Conservation (phyloP, 2,329 filamentous ascomycete species). For the Fusarium metavorans region DNA sequence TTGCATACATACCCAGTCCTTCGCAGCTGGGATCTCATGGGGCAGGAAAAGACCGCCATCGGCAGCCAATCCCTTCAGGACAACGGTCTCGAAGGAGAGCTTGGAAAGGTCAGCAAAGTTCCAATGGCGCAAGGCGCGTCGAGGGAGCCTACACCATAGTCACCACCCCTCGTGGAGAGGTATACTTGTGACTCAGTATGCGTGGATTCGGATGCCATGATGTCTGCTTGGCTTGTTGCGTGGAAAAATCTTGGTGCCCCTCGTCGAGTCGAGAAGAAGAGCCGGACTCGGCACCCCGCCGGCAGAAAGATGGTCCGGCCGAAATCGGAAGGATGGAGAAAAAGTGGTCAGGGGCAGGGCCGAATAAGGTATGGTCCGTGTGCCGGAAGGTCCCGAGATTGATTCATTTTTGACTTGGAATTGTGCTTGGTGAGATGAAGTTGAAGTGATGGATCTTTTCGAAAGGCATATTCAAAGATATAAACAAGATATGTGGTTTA, state of each 20-base stretch:
- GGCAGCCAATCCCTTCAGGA: constrained; percentile 84
- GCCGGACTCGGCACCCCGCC: constrained; percentile 30
- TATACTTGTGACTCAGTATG: constrained; percentile 44
- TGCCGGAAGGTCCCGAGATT: background rate
- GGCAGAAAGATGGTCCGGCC: constrained; percentile 37
- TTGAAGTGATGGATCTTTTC: background rate
- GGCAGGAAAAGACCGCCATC: constrained; percentile 91
- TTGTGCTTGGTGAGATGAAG: background rate
- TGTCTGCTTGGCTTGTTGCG: constrained; percentile 16
- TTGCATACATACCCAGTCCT: constrained; percentile 64
- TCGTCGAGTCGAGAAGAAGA: constrained; percentile 28
- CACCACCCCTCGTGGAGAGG: constrained; percentile 45
- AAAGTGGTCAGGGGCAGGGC: background rate
- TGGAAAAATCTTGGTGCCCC: constrained; percentile 35
- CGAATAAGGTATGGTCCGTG: background rate
- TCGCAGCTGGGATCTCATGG: constrained; percentile 76
- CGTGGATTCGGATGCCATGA: constrained; percentile 38
- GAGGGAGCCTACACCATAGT: constrained; percentile 37
- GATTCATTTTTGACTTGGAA: background rate
- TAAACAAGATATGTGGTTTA: background rate
- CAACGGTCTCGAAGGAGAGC: constrained; percentile 89
- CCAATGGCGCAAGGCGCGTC: background rate
- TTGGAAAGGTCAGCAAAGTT: constrained; percentile 49
- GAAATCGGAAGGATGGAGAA: constrained; percentile 23
- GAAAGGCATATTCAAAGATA: background rate